Evolutionary conservation across 148 eudicot species (phyloP), one percentile per base, ranked within the genome.

Genomic region (Dysphania ambrosioides): DNA sequence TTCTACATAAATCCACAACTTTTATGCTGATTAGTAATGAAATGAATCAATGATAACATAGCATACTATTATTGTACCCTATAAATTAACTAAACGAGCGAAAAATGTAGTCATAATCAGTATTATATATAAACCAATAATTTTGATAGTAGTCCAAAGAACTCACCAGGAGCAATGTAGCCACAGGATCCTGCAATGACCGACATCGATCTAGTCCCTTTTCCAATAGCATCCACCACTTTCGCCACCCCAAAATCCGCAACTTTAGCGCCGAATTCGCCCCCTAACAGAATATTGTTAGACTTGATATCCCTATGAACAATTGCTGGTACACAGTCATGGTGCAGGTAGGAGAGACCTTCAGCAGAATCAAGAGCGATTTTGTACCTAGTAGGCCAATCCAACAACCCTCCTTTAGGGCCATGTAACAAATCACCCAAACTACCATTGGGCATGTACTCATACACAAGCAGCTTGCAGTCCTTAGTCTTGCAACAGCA

Each of bases 171-270:
- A 8, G 98, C 98, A 81, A 94, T 94, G 80, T 94, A 94, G 57
- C 98, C 98, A 76, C 96, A 91, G 32, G 98, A 94, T 10, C 98
- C 98, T 0, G 98, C 98, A 36, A 94, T 91, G 53, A 88, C 90
- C 47, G 98, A 94, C 98, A 94, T 94, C 16, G 98, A 93, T 66
- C 89, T 87, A 7, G 80, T 70, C 66, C 86, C 96, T 75, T 83
- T 91, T 19, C 88, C 98, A 30, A 74, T 83, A 0, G 77, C 79
- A 58, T 91, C 97, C 6, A 94, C 91, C 6, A 73, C 91, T 76
- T 94, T 94, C 0, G 98, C 98, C 31, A 94, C 89, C 56, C 98
- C 98, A 61, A 94, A 94, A 86, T 94, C 98, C 0, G 98, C 97
- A 47, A 94, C 95, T 23, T 91, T 84, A 23, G 98, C 98, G 4